phyloP scores from a whole-genome alignment of 2,329 filamentous ascomycete species.

The Talaromyces sp. region DNA sequence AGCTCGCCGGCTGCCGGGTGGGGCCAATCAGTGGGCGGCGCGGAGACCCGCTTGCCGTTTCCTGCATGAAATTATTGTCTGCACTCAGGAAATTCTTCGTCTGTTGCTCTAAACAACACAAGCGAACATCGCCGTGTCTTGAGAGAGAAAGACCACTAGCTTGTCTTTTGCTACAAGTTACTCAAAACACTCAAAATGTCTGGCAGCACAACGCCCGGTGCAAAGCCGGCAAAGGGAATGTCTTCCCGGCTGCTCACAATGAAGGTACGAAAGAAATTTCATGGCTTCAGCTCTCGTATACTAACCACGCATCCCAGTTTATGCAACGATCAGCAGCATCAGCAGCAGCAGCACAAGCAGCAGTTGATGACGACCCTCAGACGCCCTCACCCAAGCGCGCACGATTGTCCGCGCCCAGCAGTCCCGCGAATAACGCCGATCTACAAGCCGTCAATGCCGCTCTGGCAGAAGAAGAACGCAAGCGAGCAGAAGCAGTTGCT shows the following conservation, averaged over 20 bases:
- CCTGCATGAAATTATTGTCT: slow-evolving; percentile 15
- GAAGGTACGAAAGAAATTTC: slow-evolving; percentile 53
- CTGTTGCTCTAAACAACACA: background rate
- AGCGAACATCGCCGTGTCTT: background rate
- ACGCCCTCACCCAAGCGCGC: slow-evolving; percentile 32
- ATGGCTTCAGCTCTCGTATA: slow-evolving; percentile 6
- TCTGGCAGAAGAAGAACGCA: slow-evolving; percentile 36
- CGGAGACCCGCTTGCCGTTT: slow-evolving; percentile 16
- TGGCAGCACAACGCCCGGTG: slow-evolving; percentile 41
- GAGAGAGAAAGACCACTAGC: too few relatives aligned
- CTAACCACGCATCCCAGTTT: slow-evolving; percentile 49
- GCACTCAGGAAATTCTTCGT: background rate
- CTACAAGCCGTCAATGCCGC: slow-evolving; percentile 36
- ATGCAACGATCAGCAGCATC: slow-evolving; percentile 83
- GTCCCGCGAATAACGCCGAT: slow-evolving; percentile 26
- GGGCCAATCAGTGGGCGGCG: slow-evolving; percentile 21
- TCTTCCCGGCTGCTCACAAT: slow-evolving; percentile 86
- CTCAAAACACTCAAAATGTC: slow-evolving; percentile 23
- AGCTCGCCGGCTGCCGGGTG: slow-evolving; percentile 16
- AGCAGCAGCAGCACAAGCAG: slow-evolving; percentile 41
- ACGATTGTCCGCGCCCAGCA: slow-evolving; percentile 24
- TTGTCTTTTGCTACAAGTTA: background rate
- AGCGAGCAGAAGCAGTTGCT: slow-evolving; percentile 34
- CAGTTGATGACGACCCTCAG: slow-evolving; percentile 39
- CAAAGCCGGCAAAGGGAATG: slow-evolving; percentile 63